phyloP scores from a whole-genome alignment of 768 basidiomycete genomes.

The Leucocoprinus birnbaumii region DNA sequence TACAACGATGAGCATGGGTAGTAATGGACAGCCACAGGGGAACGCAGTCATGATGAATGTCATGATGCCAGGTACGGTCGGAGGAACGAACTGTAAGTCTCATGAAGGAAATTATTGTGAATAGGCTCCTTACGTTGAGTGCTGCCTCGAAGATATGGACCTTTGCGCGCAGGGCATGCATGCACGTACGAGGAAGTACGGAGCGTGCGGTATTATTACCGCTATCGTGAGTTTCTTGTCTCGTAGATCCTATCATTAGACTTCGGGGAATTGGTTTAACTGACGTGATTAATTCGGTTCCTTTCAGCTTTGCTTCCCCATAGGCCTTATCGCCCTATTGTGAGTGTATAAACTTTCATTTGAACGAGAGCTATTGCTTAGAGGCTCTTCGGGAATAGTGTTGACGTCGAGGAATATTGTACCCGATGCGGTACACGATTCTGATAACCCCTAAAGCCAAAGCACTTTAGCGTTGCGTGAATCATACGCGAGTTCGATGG shows the following conservation, averaged over 20 bases:
- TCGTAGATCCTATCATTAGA: not conserved
- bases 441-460: not conserved
- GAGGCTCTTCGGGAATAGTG: not conserved
- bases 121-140: too few relatives aligned
- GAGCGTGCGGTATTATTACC: conserved; percentile 22
- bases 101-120: too few relatives aligned
- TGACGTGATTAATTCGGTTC: not conserved
- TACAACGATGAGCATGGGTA: not conserved
- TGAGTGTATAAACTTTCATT: not conserved
- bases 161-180: conserved; percentile 17
- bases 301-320: conserved; percentile 4
- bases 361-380: not conserved
- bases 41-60: conserved; percentile 10
- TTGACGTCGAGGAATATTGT: conserved; percentile 10
- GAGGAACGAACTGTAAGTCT: not conserved
- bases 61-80: conserved; percentile 5
- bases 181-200: conserved; percentile 19
- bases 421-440: conserved; percentile 4
- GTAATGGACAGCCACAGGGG: not conserved
- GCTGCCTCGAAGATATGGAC: not conserved
- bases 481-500: not conserved
- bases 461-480: not conserved
- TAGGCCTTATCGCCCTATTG: conserved; percentile 9
- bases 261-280: not conserved
- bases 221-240: conserved; percentile 20